phyloP scores from a whole-genome alignment of 495 filamentous ascomycete species.

The Talaromyces liani region DNA sequence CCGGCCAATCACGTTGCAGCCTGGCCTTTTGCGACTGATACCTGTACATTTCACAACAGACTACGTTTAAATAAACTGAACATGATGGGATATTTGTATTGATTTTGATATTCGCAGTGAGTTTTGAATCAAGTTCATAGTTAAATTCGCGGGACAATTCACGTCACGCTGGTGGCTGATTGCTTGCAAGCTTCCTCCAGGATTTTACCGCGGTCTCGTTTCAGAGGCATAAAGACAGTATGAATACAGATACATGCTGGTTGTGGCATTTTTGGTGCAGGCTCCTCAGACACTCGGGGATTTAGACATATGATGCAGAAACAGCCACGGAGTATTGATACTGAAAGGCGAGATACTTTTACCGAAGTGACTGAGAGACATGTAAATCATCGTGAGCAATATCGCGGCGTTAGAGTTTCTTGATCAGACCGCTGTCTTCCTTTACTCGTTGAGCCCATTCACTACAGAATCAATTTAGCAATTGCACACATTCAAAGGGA shows the following conservation, averaged over 20 bases:
- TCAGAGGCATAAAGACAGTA: neutral
- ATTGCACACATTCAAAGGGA: neutral
- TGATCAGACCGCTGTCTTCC: slow-evolving; percentile 52
- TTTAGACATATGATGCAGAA: neutral
- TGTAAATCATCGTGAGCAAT: neutral
- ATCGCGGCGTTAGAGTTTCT: slow-evolving; percentile 24
- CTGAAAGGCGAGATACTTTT: neutral
- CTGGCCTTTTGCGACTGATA: neutral
- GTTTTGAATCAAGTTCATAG: neutral
- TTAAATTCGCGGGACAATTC: neutral
- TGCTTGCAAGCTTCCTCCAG: neutral
- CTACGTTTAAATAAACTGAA: neutral
- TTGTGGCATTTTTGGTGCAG: neutral
- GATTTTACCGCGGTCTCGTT: neutral
- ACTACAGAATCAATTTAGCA: slow-evolving; percentile 30
- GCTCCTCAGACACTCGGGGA: too few species aligned
- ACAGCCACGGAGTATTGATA: neutral
- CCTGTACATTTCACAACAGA: neutral
- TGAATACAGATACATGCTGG: neutral
- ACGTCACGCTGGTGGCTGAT: neutral
- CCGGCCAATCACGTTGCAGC: neutral
- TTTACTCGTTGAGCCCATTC: slow-evolving; percentile 72
- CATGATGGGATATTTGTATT: neutral
- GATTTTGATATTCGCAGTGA: too few species aligned
- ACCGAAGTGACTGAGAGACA: neutral